phyloP scores from a whole-genome alignment of 2,329 filamentous ascomycete species.

The Colletotrichum ledebouriae region DNA sequence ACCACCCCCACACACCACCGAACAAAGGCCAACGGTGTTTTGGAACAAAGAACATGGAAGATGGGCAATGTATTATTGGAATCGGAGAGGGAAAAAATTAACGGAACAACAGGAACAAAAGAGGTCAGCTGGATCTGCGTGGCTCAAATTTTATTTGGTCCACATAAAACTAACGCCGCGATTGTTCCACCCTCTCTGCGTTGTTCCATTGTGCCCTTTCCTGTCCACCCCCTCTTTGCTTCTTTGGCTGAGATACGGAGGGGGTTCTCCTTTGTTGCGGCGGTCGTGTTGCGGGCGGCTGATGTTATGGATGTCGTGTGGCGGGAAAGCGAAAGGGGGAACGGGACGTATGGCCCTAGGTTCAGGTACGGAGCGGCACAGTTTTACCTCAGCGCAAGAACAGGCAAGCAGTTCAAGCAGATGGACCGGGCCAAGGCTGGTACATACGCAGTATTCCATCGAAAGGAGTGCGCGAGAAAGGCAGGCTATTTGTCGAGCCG shows the following conservation, averaged over 20 bases:
- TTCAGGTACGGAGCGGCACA: slow-evolving; percentile 13
- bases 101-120: slow-evolving; percentile 1
- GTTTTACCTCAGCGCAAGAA: slow-evolving; percentile 4
- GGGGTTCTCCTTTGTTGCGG: not conserved
- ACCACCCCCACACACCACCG: not conserved
- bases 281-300: not conserved
- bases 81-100: not conserved
- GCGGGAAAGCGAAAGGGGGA: slow-evolving; percentile 2
- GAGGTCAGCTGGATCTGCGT: slow-evolving; percentile 21
- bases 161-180: slow-evolving; percentile 22
- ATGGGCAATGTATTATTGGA: not conserved
- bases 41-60: not conserved
- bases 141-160: slow-evolving; percentile 38
- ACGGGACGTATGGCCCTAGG: not conserved
- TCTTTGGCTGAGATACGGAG: not conserved
- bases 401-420: slow-evolving; percentile 20
- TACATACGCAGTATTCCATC: slow-evolving; percentile 1
- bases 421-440: slow-evolving; percentile 28
- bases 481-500: slow-evolving; percentile 21
- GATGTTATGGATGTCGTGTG: slow-evolving; percentile 7
- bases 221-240: not conserved
- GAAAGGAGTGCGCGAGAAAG: slow-evolving; percentile 1
- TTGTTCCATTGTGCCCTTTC: not conserved
- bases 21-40: too few species aligned
- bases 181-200: slow-evolving; percentile 22